Evolutionary conservation across 2,329 filamentous ascomycete genomes (phyloP), one percentile per base, ranked within the genome.

Genomic region (Lasiodiplodia citricola): DNA sequence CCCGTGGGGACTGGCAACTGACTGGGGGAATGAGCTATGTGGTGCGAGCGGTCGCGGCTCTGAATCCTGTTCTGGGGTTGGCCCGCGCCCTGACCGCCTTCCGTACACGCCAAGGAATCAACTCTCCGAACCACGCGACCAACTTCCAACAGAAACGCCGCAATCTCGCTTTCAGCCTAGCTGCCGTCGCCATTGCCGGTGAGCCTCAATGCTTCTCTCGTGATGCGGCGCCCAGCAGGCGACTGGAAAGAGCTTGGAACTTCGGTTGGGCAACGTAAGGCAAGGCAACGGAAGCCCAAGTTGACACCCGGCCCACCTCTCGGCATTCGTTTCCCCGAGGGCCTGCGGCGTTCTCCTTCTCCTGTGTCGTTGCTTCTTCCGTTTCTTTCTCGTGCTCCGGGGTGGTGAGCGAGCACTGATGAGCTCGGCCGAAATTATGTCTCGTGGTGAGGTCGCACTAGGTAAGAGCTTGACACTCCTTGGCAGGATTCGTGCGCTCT

Each of bases 1-100:
- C 60, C 60, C 60, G 60, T 64, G 60, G 60, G 60, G 60, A 64
- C 60, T 14, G 25, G 25, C 25, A 25, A 41, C 18, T 35, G 55
- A 16, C 28, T 23, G 11, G 58, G 41, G 58, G 41, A 18, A 23
- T 28, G 44, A 38, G 11, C 7, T 5, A 3, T 23, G 60, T 62
- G 38, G 57, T 50, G 57, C 38, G 25, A 18, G 37, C 10, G 4
- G n/a, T 7, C 31, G 58, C 44, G 60, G 47, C 60, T 52, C 60
- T 38, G 44, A 52, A 64, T 18, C 60, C 60, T 64, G 60, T 64
- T 64, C 60, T 38, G 60, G 60, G 57, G 57, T n/a, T 35, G 25
- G 28, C 52, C 23, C 18, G 52, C 16, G 25, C 4, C 37, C 13
- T 52, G 28, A 64, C 60, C 44, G 44, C 44, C 60, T 52, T 38